Evolutionary conservation across 257 asterid species (phyloP), one percentile per base, ranked within the genome.

Genomic region (Dorcoceras hygrometricum): DNA sequence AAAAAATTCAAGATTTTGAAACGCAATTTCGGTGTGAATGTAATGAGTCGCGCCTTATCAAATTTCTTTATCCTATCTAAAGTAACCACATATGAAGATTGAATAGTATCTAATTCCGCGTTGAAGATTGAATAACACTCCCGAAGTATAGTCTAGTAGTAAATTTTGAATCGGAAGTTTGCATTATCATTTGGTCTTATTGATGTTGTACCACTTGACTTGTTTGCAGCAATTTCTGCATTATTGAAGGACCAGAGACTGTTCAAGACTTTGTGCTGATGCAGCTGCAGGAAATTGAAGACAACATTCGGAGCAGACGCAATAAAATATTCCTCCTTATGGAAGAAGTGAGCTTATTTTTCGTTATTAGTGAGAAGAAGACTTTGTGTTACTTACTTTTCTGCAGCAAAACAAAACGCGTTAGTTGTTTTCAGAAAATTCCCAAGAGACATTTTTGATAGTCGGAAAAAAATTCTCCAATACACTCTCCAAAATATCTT

Each of bases 231-330:
- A 87, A 81, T 78, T 94, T 94, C 87, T 90, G 96, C 82, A 94
- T 94, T 31, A 94, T 94, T 72, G 97, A 93, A 81, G 99, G 97
- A 54, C 97, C 99, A 0, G 95, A 90, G 74, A 87, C 95, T 1
- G 96, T 90, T 65, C 87, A 87, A 82, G 97, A 94, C 80, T 94
- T 94, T 70, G 94, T 84, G 53, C 85, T 86, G 79, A 88, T 94
- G 99, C 92, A 94, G 89, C 68, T 79, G 62, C 87, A 94, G 79
- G 99, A 94, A 72, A 94, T 94, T 66, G 84, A 90, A 43, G 97
- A 90, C 66, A 87, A 90, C 74, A 87, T 90, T 59, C 76, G 75
- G 79, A 86, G 92, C 74, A 78, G 96, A 71, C 95, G 97, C 28
- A 90, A 87, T 54, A 90, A 90, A 66, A 94, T 88, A 0, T 94